Percentiles rank a stretch among this genome's conserved stretches.
phyloP scores from a whole-genome alignment of 2,329 filamentous ascomycete genomes.

The Trichophyton benhamiae region DNA sequence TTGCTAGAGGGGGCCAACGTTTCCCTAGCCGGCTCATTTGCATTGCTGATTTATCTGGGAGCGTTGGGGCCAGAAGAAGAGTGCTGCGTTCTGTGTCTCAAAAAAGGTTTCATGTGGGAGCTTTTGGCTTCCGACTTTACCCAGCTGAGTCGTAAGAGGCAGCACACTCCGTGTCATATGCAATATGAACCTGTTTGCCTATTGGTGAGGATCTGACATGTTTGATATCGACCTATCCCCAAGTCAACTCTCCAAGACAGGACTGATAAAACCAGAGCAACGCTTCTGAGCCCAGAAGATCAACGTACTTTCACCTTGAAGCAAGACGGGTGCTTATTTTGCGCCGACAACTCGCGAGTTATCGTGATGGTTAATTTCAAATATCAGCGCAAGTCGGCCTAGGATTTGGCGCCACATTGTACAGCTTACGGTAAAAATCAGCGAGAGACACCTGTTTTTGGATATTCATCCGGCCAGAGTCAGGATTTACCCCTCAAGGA shows the following conservation, averaged over 20 bases:
- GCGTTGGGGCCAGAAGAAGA: not conserved
- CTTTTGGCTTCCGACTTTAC: not conserved
- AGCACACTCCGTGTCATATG: not conserved
- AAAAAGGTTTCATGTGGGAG: not conserved
- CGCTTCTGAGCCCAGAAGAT: not conserved
- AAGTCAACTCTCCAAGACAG: not conserved
- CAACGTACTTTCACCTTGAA: not conserved
- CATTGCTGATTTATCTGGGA: not conserved
- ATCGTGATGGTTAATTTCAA: not conserved
- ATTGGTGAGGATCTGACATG: not conserved
- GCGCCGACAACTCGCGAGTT: not conserved
- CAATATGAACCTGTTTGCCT: not conserved
- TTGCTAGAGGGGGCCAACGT: not conserved
- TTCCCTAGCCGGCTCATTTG: not conserved
- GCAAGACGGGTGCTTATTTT: not conserved
- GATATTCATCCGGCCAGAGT: not conserved
- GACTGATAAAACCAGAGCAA: not conserved
- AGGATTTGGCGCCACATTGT: constrained; percentile 3
- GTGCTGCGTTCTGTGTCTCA: not conserved
- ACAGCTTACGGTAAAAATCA: constrained; percentile 1
- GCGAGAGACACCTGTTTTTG: not conserved
- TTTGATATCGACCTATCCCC: not conserved
- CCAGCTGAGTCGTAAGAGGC: not conserved
- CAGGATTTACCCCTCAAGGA: not conserved
- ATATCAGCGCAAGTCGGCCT: not conserved